Conservation (phyloP, 2,329 filamentous ascomycete genomes). For the Ophiosphaerella korrae region DNA sequence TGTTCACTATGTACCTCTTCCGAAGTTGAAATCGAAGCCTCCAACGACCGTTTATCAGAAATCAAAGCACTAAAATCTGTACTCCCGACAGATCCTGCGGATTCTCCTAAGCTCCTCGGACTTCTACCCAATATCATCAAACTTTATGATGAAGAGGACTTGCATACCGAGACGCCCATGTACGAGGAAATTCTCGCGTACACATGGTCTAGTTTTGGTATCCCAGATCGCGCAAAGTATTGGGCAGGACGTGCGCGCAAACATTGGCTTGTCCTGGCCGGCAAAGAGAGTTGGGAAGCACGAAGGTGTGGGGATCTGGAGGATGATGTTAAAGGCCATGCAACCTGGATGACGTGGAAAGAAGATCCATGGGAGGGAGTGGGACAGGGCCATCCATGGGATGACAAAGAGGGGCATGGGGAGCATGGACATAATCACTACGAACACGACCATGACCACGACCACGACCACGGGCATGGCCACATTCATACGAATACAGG, state of each 20-base stretch:
- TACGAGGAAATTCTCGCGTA: constrained; percentile 44
- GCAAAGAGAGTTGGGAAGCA: constrained; percentile 32
- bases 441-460: neutral
- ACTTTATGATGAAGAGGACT: constrained; percentile 32
- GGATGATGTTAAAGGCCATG: constrained; percentile 28
- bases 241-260: constrained; percentile 34
- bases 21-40: constrained; percentile 15
- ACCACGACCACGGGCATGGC: neutral
- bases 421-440: too few relatives aligned
- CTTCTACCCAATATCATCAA: constrained; percentile 31
- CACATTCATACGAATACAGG: neutral
- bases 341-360: constrained; percentile 34
- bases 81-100: constrained; percentile 24
- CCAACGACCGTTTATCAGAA: constrained; percentile 31
- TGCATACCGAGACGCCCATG: constrained; percentile 28
- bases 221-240: constrained; percentile 30
- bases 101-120: constrained; percentile 27
- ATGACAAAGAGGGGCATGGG: neutral
- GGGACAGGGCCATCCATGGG: constrained; percentile 14
- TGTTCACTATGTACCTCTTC: constrained; percentile 37
- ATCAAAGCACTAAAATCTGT: constrained; percentile 32
- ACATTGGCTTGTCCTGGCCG: constrained; percentile 33
- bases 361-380: constrained; percentile 26
- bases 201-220: constrained; percentile 33
- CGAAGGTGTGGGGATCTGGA: constrained; percentile 27